Evolutionary conservation across 2,329 filamentous ascomycete species (phyloP).

Genomic region (Endoconidiophora laricicola): DNA sequence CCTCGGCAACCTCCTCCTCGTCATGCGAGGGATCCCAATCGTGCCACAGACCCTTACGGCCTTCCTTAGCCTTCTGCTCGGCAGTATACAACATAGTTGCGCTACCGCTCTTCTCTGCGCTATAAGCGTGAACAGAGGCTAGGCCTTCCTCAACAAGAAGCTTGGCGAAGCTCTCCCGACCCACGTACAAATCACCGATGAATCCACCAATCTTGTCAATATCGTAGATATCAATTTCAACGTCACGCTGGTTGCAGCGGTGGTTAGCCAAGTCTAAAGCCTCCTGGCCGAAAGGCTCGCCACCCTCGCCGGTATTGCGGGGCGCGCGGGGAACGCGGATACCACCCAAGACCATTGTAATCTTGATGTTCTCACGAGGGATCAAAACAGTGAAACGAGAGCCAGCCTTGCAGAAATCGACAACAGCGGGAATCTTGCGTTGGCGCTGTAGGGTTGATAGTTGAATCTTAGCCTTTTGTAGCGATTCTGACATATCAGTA

Average conservation of each 20-base stretch:
- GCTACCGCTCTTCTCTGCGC: constrained; percentile 88
- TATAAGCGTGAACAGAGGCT: constrained; percentile 83
- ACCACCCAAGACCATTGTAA: constrained; percentile 86
- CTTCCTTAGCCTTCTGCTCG: constrained; percentile 79
- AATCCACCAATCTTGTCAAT: constrained; percentile 95
- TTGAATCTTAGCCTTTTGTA: constrained; percentile 93
- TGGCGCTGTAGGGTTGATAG: constrained; percentile 75
- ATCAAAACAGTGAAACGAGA: constrained; percentile 86
- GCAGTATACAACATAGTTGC: constrained; percentile 73
- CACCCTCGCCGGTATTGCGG: constrained; percentile 54
- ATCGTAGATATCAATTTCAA: constrained; percentile 87
- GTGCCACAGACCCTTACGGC: constrained; percentile 74
- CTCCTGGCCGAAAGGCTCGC: constrained; percentile 89
- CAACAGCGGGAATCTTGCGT: constrained; percentile 79
- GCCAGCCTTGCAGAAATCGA: constrained; percentile 96
- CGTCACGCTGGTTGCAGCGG: constrained; percentile 82
- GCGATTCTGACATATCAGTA: constrained; percentile 75
- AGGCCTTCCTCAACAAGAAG: constrained; percentile 84
- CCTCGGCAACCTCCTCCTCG: constrained; percentile 38
- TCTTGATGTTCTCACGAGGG: constrained; percentile 80
- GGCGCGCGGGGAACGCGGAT: constrained; percentile 83
- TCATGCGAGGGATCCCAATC: constrained; percentile 89
- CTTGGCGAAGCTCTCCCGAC: constrained; percentile 92
- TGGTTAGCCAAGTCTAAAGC: constrained; percentile 81
- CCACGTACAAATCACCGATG: constrained; percentile 85